Percentiles rank a stretch among this genome's conserved stretches.
These are phyloP conservation scores for Neofusicoccum sp. DNA, from an alignment of 2,329 filamentous ascomycete genomes.

Conservation along the genomic window DNA sequence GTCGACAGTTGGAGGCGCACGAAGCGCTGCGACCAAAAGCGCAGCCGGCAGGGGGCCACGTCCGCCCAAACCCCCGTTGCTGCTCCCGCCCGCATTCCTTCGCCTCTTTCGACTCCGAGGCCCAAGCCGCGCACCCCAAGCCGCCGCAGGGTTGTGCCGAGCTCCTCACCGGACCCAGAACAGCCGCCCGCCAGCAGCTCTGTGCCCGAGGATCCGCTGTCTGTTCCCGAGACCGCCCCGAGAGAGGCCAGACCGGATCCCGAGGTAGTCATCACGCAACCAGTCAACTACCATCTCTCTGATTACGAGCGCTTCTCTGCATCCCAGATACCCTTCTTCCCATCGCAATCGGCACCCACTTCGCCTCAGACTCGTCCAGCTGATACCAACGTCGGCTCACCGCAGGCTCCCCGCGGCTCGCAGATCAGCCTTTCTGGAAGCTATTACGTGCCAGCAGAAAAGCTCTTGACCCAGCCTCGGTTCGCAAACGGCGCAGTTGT, in stretches of 20 bases:
- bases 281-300: slow-evolving; percentile 24
- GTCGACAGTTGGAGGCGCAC: slow-evolving; percentile 35
- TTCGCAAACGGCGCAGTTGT: slow-evolving; percentile 26
- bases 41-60: neutral
- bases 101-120: neutral
- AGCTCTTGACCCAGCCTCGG: neutral
- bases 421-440: neutral
- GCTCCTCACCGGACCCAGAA: slow-evolving; percentile 21
- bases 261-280: slow-evolving; percentile 18
- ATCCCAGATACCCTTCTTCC: slow-evolving; percentile 16
- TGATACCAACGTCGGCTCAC: neutral
- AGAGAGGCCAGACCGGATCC: neutral
- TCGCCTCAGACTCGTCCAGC: neutral
- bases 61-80: neutral
- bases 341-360: neutral
- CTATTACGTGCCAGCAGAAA: slow-evolving; percentile 13
- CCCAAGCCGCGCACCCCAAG: slow-evolving; percentile 4
- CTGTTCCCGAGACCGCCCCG: neutral
- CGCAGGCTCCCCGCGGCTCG: slow-evolving; percentile 7
- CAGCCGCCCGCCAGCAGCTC: neutral
- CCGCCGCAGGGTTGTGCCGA: slow-evolving; percentile 21
- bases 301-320: slow-evolving; percentile 27
- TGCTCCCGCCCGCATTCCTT: neutral
- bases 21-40: slow-evolving; percentile 16
- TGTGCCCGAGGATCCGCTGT: neutral